Evolutionary conservation across 306 rosid genomes (phyloP).

Genomic region (Cucurbita moschata): DNA sequence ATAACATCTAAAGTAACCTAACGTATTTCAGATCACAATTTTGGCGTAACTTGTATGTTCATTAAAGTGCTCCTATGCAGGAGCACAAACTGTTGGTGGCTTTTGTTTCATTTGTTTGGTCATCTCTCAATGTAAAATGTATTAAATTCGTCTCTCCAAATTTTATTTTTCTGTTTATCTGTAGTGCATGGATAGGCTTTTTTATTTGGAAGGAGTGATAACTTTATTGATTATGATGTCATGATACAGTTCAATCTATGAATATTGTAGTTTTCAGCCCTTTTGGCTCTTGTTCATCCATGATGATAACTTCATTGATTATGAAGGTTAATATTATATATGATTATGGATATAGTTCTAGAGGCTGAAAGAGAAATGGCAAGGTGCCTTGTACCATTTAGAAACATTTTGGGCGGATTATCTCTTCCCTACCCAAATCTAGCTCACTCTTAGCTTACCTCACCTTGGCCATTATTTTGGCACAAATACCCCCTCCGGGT

Average conservation of each 20-base stretch:
- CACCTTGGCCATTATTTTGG: background rate
- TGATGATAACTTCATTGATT: background rate
- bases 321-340: background rate
- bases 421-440: background rate
- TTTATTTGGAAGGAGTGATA: background rate
- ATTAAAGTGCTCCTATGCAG: background rate
- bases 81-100: background rate
- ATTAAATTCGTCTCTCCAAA: background rate
- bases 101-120: background rate
- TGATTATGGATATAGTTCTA: background rate
- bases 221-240: background rate
- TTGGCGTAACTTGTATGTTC: background rate
- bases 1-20: background rate
- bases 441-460: background rate
- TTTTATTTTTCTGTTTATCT: background rate
- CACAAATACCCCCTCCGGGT: background rate
- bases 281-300: background rate
- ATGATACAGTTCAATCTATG: background rate
- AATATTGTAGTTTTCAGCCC: background rate
- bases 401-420: background rate
- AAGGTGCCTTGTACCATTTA: background rate
- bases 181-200: background rate
- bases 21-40: background rate
- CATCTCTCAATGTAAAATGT: background rate
- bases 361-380: background rate